phyloP scores from a whole-genome alignment of 2,329 filamentous ascomycete genomes.

The Colletotrichum australisinense region DNA sequence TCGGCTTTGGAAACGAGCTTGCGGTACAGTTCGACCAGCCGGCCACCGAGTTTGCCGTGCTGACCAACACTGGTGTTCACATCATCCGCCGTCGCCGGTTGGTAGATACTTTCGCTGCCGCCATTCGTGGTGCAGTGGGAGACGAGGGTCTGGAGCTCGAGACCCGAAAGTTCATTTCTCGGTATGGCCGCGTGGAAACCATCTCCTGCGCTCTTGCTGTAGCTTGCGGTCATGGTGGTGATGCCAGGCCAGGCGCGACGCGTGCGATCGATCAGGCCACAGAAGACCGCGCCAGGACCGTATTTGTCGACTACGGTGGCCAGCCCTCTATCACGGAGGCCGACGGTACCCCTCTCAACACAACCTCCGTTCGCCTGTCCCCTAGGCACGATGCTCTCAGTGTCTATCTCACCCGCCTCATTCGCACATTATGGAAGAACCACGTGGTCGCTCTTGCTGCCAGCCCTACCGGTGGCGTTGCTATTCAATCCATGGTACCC shows the following conservation, averaged over 20 bases:
- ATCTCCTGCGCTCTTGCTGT: slow-evolving; percentile 93
- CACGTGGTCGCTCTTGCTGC: slow-evolving; percentile 72
- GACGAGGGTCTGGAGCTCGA: slow-evolving; percentile 86
- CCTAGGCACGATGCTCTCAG: slow-evolving; percentile 90
- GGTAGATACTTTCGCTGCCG: slow-evolving; percentile 90
- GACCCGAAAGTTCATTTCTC: slow-evolving; percentile 83
- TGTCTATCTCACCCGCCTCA: slow-evolving; percentile 87
- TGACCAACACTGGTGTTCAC: slow-evolving; percentile 92
- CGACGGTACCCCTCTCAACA: slow-evolving; percentile 76
- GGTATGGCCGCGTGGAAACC: slow-evolving; percentile 90
- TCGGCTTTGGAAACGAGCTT: slow-evolving; percentile 93
- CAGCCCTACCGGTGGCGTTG: slow-evolving; percentile 67
- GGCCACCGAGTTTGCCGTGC: slow-evolving; percentile 85
- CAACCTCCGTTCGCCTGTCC: slow-evolving; percentile 88
- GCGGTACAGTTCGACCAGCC: slow-evolving; percentile 93
- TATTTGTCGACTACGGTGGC: slow-evolving; percentile 93
- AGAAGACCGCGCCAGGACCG: slow-evolving; percentile 84
- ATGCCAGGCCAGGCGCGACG: slow-evolving; percentile 76
- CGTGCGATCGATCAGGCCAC: slow-evolving; percentile 87
- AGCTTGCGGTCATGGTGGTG: slow-evolving; percentile 91
- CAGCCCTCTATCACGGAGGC: slow-evolving; percentile 85
- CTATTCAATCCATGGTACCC: slow-evolving; percentile 75
- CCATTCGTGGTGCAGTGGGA: slow-evolving; percentile 78
- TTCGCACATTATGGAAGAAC: slow-evolving; percentile 89
- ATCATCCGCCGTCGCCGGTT: slow-evolving; percentile 85